Conservation (phyloP, 176 grass and related monocot genomes). For the Carex pumila region DNA sequence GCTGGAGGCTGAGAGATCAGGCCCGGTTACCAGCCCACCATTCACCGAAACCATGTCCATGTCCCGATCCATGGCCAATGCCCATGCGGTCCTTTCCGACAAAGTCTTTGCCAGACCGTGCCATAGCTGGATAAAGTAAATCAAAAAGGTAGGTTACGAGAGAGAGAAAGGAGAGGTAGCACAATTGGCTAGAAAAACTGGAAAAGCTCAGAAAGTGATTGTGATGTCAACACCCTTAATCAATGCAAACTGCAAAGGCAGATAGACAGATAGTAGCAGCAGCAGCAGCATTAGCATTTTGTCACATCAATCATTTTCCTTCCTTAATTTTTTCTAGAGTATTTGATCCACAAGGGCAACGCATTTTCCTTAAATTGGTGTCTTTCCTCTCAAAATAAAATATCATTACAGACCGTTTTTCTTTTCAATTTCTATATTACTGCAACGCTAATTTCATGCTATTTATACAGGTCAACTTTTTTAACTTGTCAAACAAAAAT, state of each 20-base stretch:
- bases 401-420: background rate
- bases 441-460: background rate
- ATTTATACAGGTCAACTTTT: background rate
- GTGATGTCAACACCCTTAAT: background rate
- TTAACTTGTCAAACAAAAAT: background rate
- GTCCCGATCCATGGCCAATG: conserved; percentile 91
- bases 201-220: background rate
- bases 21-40: conserved; percentile 43
- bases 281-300: too few species aligned
- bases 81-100: conserved; percentile 94
- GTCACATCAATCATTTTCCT: background rate
- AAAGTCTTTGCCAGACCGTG: conserved; percentile 82
- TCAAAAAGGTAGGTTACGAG: background rate
- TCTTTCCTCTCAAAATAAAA: background rate
- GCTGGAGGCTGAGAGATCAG: conserved; percentile 27
- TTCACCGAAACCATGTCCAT: conserved; percentile 92
- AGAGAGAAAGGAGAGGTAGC: too few species aligned
- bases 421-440: background rate
- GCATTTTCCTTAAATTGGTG: background rate
- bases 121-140: conserved; percentile 48
- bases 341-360: background rate
- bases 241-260: background rate
- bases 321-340: background rate
- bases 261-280: background rate
- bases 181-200: too few species aligned